These are phyloP conservation scores for Ascocoryne sarcoides DNA, from an alignment of 2,329 filamentous ascomycete genomes.

Conservation along the genomic window DNA sequence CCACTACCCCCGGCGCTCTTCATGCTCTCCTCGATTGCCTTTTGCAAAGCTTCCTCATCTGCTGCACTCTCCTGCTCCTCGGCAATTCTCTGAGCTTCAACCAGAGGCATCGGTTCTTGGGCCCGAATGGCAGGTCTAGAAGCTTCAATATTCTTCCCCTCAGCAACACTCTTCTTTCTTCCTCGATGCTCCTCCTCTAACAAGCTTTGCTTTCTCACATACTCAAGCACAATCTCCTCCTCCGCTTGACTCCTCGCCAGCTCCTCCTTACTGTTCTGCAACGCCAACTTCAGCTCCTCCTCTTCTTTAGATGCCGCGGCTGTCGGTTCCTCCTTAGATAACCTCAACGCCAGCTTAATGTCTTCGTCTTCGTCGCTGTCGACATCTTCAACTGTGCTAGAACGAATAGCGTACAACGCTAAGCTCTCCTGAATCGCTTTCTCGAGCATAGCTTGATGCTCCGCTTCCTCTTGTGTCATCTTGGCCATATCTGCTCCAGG, in stretches of 20 bases:
- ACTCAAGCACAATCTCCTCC: constrained; percentile 67
- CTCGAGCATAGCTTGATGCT: constrained; percentile 48
- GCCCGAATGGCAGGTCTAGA: too few species aligned
- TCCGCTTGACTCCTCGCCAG: constrained; percentile 43
- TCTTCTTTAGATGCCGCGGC: constrained; percentile 5
- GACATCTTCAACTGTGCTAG: constrained; percentile 3
- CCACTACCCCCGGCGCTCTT: constrained; percentile 25
- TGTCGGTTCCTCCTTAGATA: constrained; percentile 28
- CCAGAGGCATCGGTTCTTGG: too few species aligned
- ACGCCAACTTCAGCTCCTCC: constrained; percentile 7
- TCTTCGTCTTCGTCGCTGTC: constrained; percentile 21
- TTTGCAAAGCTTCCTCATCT: constrained; percentile 47
- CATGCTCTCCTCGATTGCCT: constrained; percentile 48
- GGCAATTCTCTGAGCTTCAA: neutral
- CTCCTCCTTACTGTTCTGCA: constrained; percentile 13
- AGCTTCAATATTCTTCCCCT: constrained; percentile 2
- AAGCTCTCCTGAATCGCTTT: constrained; percentile 47
- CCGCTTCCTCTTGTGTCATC: constrained; percentile 35
- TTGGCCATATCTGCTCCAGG: neutral
- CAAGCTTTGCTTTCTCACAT: constrained; percentile 68
- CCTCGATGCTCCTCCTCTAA: constrained; percentile 49
- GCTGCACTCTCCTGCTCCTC: constrained; percentile 28
- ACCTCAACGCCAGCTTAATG: constrained; percentile 17
- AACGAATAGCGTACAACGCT: constrained; percentile 9
- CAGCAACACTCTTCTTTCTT: constrained; percentile 6